Evolutionary conservation across 1,284 basidiomycete species (phyloP).

Genomic region (Cryptococcus maquisensis): DNA sequence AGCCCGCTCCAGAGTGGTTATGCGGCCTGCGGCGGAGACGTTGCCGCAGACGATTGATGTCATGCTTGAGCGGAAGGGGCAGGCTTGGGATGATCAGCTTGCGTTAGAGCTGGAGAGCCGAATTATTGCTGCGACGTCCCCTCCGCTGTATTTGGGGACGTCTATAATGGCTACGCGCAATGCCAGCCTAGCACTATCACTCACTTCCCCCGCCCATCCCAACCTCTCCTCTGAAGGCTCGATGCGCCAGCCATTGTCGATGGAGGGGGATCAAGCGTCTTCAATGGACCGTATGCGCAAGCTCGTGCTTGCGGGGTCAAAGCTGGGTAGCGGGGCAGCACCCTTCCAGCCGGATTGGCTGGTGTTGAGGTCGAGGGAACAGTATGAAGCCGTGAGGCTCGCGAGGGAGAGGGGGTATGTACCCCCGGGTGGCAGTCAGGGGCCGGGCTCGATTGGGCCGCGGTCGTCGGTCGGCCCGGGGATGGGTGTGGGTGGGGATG

Average conservation of each 20-base stretch:
- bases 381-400: slow-evolving; percentile 11
- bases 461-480: not conserved
- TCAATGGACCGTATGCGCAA: slow-evolving; percentile 34
- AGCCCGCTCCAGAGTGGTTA: slow-evolving; percentile 40
- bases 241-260: slow-evolving; percentile 17
- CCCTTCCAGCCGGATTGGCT: slow-evolving; percentile 40
- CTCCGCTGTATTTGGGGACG: slow-evolving; percentile 48
- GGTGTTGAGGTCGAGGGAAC: slow-evolving; percentile 35
- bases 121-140: slow-evolving; percentile 47
- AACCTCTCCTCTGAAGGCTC: slow-evolving; percentile 38
- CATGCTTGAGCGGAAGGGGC: slow-evolving; percentile 42
- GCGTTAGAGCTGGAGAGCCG: slow-evolving; percentile 47
- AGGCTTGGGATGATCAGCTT: slow-evolving; percentile 44
- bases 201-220: slow-evolving; percentile 42
- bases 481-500: not conserved
- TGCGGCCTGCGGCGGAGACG: slow-evolving; percentile 47
- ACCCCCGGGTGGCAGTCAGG: not conserved
- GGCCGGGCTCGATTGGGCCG: not conserved
- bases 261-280: slow-evolving; percentile 18
- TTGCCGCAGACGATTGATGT: slow-evolving; percentile 44
- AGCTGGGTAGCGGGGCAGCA: slow-evolving; percentile 1
- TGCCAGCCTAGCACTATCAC: slow-evolving; percentile 42
- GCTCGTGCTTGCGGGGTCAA: slow-evolving; percentile 29
- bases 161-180: slow-evolving; percentile 46
- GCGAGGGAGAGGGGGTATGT: slow-evolving; percentile 3